Percentiles rank a stretch among this genome's conserved stretches.
Conservation (phyloP, 139 green algal genomes). For the Chlorella sorokiniana region DNA sequence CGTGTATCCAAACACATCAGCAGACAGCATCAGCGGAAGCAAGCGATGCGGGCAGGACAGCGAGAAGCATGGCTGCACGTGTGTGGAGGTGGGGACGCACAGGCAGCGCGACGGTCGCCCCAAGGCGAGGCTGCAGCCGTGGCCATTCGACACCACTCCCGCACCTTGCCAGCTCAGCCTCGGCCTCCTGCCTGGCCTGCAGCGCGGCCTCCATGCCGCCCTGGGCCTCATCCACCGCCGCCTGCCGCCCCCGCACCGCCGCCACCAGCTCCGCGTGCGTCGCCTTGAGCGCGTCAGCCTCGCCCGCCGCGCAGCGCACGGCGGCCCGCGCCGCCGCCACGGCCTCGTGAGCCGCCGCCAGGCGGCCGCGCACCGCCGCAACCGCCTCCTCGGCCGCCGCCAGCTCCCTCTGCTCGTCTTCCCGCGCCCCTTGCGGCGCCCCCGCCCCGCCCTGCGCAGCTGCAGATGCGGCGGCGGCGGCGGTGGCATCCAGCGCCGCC, state of each 20-base stretch:
- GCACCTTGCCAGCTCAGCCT: not conserved
- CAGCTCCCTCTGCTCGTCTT: not conserved
- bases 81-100: not conserved
- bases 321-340: not conserved
- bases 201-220: not conserved
- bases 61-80: no score
- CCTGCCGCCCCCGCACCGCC: slow-evolving; percentile 7
- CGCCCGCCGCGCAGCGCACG: not conserved
- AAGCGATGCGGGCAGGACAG: not conserved
- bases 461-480: not conserved
- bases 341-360: not conserved
- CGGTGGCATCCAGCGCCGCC: not conserved
- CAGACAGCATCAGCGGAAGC: not conserved
- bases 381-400: not conserved
- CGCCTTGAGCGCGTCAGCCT: slow-evolving; percentile 8
- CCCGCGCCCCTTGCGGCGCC: no score
- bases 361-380: not conserved
- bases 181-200: not conserved
- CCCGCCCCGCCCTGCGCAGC: no score
- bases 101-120: not conserved
- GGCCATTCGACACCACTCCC: not conserved
- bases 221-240: not conserved
- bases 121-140: not conserved
- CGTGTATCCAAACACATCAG: not conserved
- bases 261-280: not conserved